Evolutionary conservation across 805 yeast genomes (phyloP), one percentile per base, ranked within the genome.

Genomic region (Torulaspora maleeae): DNA sequence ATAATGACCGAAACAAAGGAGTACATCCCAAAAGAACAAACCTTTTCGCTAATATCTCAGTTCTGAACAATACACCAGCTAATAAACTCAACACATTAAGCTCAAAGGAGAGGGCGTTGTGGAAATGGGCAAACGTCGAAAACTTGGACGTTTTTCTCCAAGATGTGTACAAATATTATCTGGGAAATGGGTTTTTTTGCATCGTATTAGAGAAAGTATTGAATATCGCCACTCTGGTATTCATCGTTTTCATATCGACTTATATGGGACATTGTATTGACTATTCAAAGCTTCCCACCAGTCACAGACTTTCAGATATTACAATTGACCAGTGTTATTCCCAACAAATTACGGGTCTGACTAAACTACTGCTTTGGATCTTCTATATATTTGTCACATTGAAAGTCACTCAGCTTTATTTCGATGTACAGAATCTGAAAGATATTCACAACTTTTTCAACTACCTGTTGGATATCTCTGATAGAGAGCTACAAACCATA

Each of bases 91-190:
- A 76, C 6, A 69, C 74, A 1, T 58, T 80, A 22, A 77, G 80
- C 41, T 78, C 86, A 1, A 71, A 72, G 48, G 96, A 90, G 59
- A 70, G 88, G 39, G 95, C 98, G 0, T 70, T 86, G 13, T 93
- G 97, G 88, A 76, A 87, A 49, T 93, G 99, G 98, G 95, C 98
- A 1, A 93, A 93, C 58, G 87, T 93, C 19, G 87, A 86, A 54
- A 93, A 93, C 63, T 74, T 93, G 63, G 99, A 93, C 67, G 76
- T 79, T 37, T 93, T 91, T 56, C 70, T 93, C 15, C 80, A 79
- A 43, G 95, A 91, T 54, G 77, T 90, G 9, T 93, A 93, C 65
- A 74, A 75, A 41, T 93, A 89, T 61, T 93, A 86, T 62, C 69
- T 83, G 22, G 95, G 95, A 2, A 86, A 83, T 60, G 99, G 99